Base-by-base conservation (phyloP, 202 grass and related monocot species). In the Setaria viridis region DNA sequence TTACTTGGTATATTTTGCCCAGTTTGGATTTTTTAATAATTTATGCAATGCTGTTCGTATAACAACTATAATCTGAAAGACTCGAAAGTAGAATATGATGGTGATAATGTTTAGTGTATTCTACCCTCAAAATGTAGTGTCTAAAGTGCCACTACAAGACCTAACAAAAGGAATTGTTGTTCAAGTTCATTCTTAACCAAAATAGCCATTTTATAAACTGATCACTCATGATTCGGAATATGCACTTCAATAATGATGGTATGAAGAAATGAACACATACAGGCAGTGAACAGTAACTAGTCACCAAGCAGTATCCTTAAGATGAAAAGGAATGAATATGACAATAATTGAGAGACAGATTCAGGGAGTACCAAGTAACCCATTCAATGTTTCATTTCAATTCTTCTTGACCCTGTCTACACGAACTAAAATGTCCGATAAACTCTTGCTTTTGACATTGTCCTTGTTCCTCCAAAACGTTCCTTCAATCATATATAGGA, bases 381-480 rank as follows among this genome's bases (percentile, higher is more conserved):
- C 11, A 7, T 72, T 80, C 7, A 6, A 10, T 73, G 4, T 7
- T 79, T 19, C 32, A 39, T 20, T 30, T 67, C 46, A 80, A 65
- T 67, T 50, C 48, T 34, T 65, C 2, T 9, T 13, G 14, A 32
- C 25, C 19, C 7, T 64, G 76, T 80, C 72, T 32, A 39, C 80
- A 77, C 72, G 72, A 82, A 82, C 86, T 65, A 82, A 60, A 4
- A 87, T 57, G 59, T 87, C 64, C 11, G 79, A 67, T 16, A 77
- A 62, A 51, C 54, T 82, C 42, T 43, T 82, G 20, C 66, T 62
- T 32, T 87, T 63, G 8, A 0, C n/a, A 37, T 49, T 37, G 47
- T 14, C 34, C 17, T 58, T 87, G 79, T 62, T 82, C 6, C 63
- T 33, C 6, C 62, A 47, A 43, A 39, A 29, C 11, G 73, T 34